Evolutionary conservation across 345 rosid species (phyloP), one percentile per base, ranked within the genome.

Genomic region (Crucihimalaya himalaica): DNA sequence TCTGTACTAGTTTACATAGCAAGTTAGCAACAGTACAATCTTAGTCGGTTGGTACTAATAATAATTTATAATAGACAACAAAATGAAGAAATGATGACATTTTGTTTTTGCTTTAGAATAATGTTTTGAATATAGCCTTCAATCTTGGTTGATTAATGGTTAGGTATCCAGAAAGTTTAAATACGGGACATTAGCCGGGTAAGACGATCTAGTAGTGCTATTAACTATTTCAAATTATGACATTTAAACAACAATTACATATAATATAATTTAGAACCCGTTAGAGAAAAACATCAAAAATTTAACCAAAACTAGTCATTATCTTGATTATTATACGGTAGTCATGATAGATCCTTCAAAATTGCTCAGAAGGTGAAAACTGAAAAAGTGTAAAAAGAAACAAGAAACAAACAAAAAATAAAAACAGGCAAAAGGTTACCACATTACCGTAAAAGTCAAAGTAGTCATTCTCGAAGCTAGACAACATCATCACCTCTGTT

Each of bases 401-500:
- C 3, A 37, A 39, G 42, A 42, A 8, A 31, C 34, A 52, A 52
- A 21, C 55, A 34, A 32, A 45, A 35, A 7, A 4, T 11, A 6
- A 34, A 53, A 55, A 34, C 27, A 67, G 28, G 42, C 25, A 51
- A 31, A 73, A 55, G 39, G 52, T 29, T 67, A 51, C 28, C n/a
- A 67, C 31, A 60, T 68, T 52, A 61, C 31, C 15, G 32, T 75
- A 69, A 75, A 75, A 69, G 74, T 69, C 70, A 62, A 76, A 61
- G 28, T 14, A 53, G 75, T 75, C 74, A 52, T 75, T 75, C 63
- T 75, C 73, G 79, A 75, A 68, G 23, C 4, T 53, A 60, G 75
- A 69, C 79, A 76, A 63, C 59, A 76, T 76, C 75, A 76, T 76
- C 50, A 63, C 59, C 32, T 76, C 66, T 69, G 58, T 76, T 76